Evolutionary conservation across 768 basidiomycete genomes (phyloP).

Genomic region (Russula griseocarnosa): DNA sequence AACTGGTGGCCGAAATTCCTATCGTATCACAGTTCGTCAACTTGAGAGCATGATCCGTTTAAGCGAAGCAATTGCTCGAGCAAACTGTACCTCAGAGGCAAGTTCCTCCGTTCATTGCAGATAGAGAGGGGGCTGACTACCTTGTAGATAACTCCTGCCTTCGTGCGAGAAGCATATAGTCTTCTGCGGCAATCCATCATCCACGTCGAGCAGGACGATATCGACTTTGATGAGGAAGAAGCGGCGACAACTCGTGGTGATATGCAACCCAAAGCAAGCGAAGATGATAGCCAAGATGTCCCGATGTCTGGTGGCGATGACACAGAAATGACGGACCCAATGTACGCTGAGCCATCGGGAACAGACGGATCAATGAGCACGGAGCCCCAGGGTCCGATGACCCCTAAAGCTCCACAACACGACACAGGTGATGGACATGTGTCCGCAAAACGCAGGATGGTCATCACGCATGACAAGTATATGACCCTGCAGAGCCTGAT

Average conservation of each 20-base stretch:
- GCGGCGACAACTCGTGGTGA: constrained; percentile 50
- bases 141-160: constrained; percentile 79
- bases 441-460: constrained; percentile 65
- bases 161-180: constrained; percentile 93
- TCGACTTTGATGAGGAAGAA: constrained; percentile 95
- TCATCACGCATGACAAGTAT: constrained; percentile 96
- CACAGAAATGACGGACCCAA: constrained; percentile 49
- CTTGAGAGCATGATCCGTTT: constrained; percentile 98
- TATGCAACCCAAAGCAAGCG: constrained; percentile 35
- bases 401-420: constrained; percentile 30
- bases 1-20: constrained; percentile 86
- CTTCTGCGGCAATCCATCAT: constrained; percentile 96
- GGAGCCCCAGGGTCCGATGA: constrained; percentile 29
- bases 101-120: constrained; percentile 25
- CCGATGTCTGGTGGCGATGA: constrained; percentile 62
- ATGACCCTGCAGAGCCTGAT: constrained; percentile 85
- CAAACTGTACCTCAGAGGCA: constrained; percentile 93
- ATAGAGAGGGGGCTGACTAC: not conserved
- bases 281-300: constrained; percentile 54
- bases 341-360: constrained; percentile 38
- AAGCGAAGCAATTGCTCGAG: constrained; percentile 94
- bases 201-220: constrained; percentile 97
- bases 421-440: constrained; percentile 40
- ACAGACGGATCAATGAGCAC: constrained; percentile 29
- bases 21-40: constrained; percentile 96